Base-by-base conservation (phyloP, 129 eudicot genomes). In the Flaveria bidentis region DNA sequence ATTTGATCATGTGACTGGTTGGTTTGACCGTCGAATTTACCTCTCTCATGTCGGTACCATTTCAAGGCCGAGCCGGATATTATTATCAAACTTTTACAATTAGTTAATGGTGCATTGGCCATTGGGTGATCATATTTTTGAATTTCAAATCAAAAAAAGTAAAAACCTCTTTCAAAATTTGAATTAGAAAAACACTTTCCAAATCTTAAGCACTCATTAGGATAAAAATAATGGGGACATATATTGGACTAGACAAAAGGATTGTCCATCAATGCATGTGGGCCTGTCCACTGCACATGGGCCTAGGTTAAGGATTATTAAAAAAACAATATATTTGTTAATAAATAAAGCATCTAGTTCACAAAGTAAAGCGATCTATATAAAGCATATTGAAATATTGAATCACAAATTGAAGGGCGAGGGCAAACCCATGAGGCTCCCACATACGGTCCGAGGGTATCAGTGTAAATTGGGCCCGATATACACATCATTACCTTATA, bases 161-260 rank as follows among this genome's bases (percentile, higher is more conserved):
- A 20, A 6, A 56, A 22, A 10, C 0, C 5, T 57, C 64, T 9
- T 58, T 58, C 65, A 58, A 58, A 58, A 2, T 58, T 58, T 58
- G 65, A 58, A 58, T 57, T 57, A 9, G 64, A 22, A 57, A 20
- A 5, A 18, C 62, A 18, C 28, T 20, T 56, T 56, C 15, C 63
- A 20, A 56, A 53, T 53, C 18, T n/a, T n/a, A 53, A 53, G 60
- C 60, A 53, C 23, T 53, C 23, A 17, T n/a, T 4, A 53, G 61
- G 61, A 53, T 26, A 53, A 53, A 53, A 30, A 30, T 30, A 3
- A 53, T 53, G 26, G 26, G 9, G 61, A 5, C 61, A n/a, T 53
- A 53, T 53, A 53, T 53, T 53, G 61, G 61, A 57, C 64, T 57
- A 57, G 15, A 57, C 23, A 57, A 57, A 57, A 57, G 64, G 64